phyloP scores from a whole-genome alignment of 768 basidiomycete genomes.

The Lyophyllum atratum region DNA sequence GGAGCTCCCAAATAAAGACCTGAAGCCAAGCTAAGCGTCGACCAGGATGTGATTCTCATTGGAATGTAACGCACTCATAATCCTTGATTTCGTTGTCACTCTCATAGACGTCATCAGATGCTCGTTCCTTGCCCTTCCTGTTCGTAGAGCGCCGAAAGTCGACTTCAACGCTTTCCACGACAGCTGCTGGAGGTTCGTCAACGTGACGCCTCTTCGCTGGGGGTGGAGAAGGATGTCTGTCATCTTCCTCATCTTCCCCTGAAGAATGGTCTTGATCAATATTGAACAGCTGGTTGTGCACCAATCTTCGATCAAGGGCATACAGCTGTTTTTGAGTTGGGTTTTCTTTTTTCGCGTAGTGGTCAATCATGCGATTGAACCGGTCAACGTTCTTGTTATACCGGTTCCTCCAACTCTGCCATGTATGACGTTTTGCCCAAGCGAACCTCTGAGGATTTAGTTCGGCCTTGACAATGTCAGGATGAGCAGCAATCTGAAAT shows the following conservation, averaged over 20 bases:
- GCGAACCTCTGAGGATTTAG: slow-evolving; percentile 23
- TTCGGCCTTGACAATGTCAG: slow-evolving; percentile 14
- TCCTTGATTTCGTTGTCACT: not conserved
- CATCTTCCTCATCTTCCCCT: not conserved
- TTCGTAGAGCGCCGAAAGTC: not conserved
- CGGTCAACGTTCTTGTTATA: slow-evolving; percentile 39
- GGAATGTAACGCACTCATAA: not conserved
- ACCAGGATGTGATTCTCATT: not conserved
- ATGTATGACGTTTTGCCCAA: slow-evolving; percentile 46
- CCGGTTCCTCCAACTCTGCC: slow-evolving; percentile 48
- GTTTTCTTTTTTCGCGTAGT: slow-evolving; percentile 23
- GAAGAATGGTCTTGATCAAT: not conserved
- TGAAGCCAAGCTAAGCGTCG: not conserved
- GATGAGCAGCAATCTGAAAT: not conserved
- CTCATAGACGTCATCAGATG: not conserved
- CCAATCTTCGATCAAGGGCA: slow-evolving; percentile 22
- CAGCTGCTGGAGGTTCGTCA: not conserved
- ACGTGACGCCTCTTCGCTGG: slow-evolving; percentile 9
- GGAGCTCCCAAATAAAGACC: not conserved
- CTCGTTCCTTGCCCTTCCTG: slow-evolving; percentile 6
- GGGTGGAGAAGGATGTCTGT: not conserved
- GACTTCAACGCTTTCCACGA: not conserved
- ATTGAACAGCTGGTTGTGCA: not conserved
- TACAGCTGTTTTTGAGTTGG: slow-evolving; percentile 29
- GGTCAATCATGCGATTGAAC: slow-evolving; percentile 38